These are phyloP conservation scores for Curvularia hawaiiensis DNA, from an alignment of 2,329 filamentous ascomycete species.

Conservation along the genomic window DNA sequence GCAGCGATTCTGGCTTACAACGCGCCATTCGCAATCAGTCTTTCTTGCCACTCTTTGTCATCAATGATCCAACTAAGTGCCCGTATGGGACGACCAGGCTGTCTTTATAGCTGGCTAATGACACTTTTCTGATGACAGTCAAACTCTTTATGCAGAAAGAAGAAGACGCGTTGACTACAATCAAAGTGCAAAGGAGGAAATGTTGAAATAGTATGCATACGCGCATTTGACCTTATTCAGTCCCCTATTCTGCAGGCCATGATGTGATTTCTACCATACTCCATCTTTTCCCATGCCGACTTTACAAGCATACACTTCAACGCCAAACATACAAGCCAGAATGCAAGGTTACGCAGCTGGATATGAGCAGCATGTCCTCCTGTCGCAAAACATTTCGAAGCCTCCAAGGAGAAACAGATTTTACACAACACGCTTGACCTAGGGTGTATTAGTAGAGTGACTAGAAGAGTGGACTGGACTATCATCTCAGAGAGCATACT, in stretches of 20 bases:
- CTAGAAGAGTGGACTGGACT: not conserved
- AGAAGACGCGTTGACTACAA: not conserved
- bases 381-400: not conserved
- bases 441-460: conserved; percentile 11
- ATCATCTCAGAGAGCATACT: conserved; percentile 2
- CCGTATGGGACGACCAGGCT: not conserved
- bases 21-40: not conserved
- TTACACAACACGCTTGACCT: conserved; percentile 45
- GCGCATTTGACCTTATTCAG: conserved; percentile 6
- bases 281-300: conserved; percentile 13
- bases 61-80: not conserved
- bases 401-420: not conserved
- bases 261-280: conserved; percentile 12
- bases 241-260: conserved; percentile 2
- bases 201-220: conserved; percentile 7
- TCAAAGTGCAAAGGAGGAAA: not conserved
- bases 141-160: conserved; percentile 8
- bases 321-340: conserved; percentile 20
- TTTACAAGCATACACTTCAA: conserved; percentile 21
- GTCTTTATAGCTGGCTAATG: conserved; percentile 2
- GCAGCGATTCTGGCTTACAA: conserved; percentile 3
- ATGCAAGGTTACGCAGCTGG: not conserved
- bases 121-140: not conserved
- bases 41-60: not conserved
- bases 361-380: not conserved